Base-by-base conservation (phyloP, 1,139 yeast genomes). In the Ashbya aceris region DNA sequence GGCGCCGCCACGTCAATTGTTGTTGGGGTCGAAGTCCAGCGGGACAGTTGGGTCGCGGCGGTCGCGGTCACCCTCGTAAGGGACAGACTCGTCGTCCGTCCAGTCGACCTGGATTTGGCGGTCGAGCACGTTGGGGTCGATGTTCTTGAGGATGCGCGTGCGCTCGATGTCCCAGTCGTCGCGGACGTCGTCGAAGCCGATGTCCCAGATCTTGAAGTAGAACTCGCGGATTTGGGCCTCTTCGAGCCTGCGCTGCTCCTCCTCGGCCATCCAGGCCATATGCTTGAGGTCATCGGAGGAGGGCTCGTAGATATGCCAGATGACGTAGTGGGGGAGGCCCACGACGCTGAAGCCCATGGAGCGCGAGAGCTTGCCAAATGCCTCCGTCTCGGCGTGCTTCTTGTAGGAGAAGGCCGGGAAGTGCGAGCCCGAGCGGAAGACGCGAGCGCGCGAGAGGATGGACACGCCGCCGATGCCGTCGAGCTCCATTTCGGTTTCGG, bases 251-350 rank as follows among this genome's bases (percentile, higher is more conserved):
- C 93, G 75, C 44, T 77, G 78, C 61, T 86, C 95, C 62, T 86
- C 95, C 55, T 83, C 76, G 1, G 94, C 95, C 95, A 86, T 83
- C 95, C 95, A 85, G 60, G 83, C 95, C 95, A 86, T 86, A 60
- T 86, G 95, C 65, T 84, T 82, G 65, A 83, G 69, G 66, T 84
- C 95, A 55, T 83, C 95, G 3, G 79, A 72, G 7, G 89, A 80
- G 14, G 95, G 95, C 62, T 85, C 96, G 62, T 84, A 85, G 47
- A 85, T 81, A 61, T 85, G 96, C 96, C 95, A 85, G 48, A 85
- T 81, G 35, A 84, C 91, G 59, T 86, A 85, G 64, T 85, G 94
- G 6, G 95, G 95, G 51, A 85, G 69, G 0, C 96, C 95, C 41
- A 79, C 76, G 13, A 85, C 95, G 7, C 79, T 73, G 59, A 73